A percentile compares a stretch with the other conserved stretches of the same genome.
phyloP scores from a whole-genome alignment of 108 stramenopile genomes.

The Cyclostephanos invisitatus region DNA sequence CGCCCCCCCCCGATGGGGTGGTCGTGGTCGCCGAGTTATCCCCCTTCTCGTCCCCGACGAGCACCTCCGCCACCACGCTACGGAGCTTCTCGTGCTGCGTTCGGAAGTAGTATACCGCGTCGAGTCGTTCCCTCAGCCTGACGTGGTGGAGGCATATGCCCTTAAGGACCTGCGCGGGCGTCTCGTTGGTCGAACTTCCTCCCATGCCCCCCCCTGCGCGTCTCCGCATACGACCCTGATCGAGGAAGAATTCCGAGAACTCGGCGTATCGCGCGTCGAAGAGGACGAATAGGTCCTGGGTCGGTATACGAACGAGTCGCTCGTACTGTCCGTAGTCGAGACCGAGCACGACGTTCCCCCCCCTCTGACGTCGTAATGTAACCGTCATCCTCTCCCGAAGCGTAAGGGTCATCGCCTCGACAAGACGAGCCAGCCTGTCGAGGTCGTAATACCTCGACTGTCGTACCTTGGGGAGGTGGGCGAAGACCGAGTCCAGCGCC shows the following conservation, averaged over 20 bases:
- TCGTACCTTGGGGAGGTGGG: conserved; percentile 85
- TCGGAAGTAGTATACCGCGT: conserved; percentile 76
- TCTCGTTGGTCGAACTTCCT: conserved; percentile 35
- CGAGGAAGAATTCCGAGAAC: conserved; percentile 78
- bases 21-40: background rate
- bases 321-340: conserved; percentile 79
- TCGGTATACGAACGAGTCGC: conserved; percentile 54
- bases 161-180: conserved; percentile 74
- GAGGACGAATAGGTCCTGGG: conserved; percentile 74
- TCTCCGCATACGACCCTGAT: conserved; percentile 67
- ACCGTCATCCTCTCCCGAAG: conserved; percentile 55
- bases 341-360: conserved; percentile 49
- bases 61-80: conserved; percentile 67
- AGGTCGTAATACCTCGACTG: conserved; percentile 84
- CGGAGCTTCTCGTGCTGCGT: conserved; percentile 71
- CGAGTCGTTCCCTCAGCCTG: conserved; percentile 67
- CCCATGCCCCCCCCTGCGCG: conserved; percentile 41
- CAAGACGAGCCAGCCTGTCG: conserved; percentile 72
- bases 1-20: background rate
- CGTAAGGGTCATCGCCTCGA: conserved; percentile 84
- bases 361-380: conserved; percentile 37
- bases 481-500: conserved; percentile 72
- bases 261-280: conserved; percentile 72
- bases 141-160: conserved; percentile 74
- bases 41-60: conserved; percentile 55